phyloP scores from a whole-genome alignment of 2,329 filamentous ascomycete species.

The Microdochium nivale region DNA sequence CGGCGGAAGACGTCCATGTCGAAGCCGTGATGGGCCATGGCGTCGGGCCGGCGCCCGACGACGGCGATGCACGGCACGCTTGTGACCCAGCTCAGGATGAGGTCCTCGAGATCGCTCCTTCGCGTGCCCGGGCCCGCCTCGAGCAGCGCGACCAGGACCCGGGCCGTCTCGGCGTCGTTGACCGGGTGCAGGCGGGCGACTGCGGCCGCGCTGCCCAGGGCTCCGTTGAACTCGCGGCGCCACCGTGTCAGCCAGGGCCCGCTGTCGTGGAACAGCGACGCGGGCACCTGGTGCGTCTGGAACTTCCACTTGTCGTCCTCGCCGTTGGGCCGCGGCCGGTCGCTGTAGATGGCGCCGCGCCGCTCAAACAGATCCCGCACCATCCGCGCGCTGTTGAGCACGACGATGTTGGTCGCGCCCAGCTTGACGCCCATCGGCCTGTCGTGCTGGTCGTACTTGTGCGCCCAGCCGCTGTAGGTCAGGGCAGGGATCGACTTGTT shows the following conservation, averaged over 20 bases:
- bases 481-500: background rate
- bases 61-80: background rate
- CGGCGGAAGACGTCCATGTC: background rate
- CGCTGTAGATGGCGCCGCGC: background rate
- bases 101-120: background rate
- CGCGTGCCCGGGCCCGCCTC: background rate
- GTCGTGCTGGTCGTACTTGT: background rate
- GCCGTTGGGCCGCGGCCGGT: background rate
- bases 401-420: background rate
- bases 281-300: background rate
- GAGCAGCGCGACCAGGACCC: background rate
- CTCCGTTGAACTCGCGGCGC: background rate
- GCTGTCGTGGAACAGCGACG: background rate
- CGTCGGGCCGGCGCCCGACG: background rate
- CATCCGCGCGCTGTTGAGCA: background rate
- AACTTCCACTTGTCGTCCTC: background rate
- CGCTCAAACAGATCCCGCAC: background rate
- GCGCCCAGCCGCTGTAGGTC: background rate
- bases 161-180: background rate
- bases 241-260: background rate
- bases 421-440: background rate
- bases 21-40: background rate
- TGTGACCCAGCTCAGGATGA: background rate
- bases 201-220: background rate
- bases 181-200: background rate